These are phyloP conservation scores for Dendrobium nobile DNA, from an alignment of 106 monocot species.

Conservation along the genomic window DNA sequence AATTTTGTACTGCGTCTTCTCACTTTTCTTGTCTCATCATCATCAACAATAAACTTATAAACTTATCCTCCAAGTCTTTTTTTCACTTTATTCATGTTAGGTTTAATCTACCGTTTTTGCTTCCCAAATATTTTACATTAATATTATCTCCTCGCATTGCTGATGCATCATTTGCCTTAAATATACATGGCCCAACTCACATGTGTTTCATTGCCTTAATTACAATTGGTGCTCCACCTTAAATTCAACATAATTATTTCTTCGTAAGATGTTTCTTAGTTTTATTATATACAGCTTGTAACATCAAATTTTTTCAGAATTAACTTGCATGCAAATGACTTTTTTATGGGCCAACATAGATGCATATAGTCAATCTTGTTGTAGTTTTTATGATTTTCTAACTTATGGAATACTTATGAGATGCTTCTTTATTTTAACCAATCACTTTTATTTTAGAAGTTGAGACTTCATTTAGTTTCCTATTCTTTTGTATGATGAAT, in stretches of 20 bases:
- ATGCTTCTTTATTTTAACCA: not conserved
- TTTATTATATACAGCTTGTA: not conserved
- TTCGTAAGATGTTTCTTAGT: not conserved
- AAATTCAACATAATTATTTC: not conserved
- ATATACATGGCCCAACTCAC: not conserved
- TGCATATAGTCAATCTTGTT: too few relatives aligned
- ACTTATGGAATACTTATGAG: not conserved
- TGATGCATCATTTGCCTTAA: not conserved
- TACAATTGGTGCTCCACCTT: not conserved
- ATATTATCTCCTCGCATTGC: not conserved
- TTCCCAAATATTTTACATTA: not conserved
- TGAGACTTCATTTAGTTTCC: not conserved
- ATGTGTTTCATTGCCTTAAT: not conserved
- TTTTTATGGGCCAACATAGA: too few relatives aligned
- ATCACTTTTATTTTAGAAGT: not conserved
- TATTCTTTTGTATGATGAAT: not conserved
- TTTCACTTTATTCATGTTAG: not conserved
- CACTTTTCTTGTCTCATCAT: not conserved
- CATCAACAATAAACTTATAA: not conserved
- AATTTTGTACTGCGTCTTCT: not conserved
- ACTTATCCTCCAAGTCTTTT: not conserved
- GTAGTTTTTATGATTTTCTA: too few relatives aligned
- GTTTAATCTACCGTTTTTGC: not conserved
- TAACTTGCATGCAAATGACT: too few relatives aligned
- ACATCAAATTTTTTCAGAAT: too few relatives aligned